Percentiles rank a stretch among this genome's conserved stretches.
Conservation (phyloP, 495 filamentous ascomycete species). For the Sphaerosporella brunnea region DNA sequence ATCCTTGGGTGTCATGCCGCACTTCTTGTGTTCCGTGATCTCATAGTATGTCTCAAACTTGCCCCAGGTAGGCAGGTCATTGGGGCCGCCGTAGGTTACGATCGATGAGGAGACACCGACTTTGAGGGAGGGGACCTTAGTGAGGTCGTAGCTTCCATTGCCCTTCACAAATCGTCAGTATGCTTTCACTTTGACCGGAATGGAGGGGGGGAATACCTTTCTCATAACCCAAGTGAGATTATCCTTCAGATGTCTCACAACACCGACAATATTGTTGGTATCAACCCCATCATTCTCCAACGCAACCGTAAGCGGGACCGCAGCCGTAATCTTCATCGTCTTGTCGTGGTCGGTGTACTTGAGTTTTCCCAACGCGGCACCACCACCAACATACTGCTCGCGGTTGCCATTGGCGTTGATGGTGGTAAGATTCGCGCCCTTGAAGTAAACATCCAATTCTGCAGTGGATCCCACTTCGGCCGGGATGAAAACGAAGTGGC, state of each 20-base stretch:
- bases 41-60: slow-evolving; percentile 22
- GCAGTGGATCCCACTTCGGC: background rate
- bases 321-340: slow-evolving; percentile 8
- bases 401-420: slow-evolving; percentile 3
- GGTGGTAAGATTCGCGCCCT: slow-evolving; percentile 9
- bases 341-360: background rate
- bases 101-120: slow-evolving; percentile 19
- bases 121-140: slow-evolving; percentile 13
- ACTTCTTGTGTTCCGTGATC: slow-evolving; percentile 14
- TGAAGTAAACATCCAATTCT: slow-evolving; percentile 14
- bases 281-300: slow-evolving; percentile 10
- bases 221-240: slow-evolving; percentile 18
- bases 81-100: slow-evolving; percentile 9
- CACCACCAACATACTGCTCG: slow-evolving; percentile 11
- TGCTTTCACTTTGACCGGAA: background rate
- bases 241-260: slow-evolving; percentile 12
- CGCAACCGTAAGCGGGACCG: slow-evolving; percentile 21
- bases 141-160: background rate
- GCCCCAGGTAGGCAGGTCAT: slow-evolving; percentile 14
- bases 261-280: slow-evolving; percentile 6
- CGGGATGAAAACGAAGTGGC: slow-evolving; percentile 2
- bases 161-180: no score
- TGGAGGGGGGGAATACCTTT: slow-evolving; percentile 18
- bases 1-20: slow-evolving; percentile 9
- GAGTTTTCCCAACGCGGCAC: slow-evolving; percentile 3